A percentile compares a stretch with the other conserved stretches of the same genome.
Conservation (phyloP, 1,284 basidiomycete genomes). For the Pyrrhoderma noxium region DNA sequence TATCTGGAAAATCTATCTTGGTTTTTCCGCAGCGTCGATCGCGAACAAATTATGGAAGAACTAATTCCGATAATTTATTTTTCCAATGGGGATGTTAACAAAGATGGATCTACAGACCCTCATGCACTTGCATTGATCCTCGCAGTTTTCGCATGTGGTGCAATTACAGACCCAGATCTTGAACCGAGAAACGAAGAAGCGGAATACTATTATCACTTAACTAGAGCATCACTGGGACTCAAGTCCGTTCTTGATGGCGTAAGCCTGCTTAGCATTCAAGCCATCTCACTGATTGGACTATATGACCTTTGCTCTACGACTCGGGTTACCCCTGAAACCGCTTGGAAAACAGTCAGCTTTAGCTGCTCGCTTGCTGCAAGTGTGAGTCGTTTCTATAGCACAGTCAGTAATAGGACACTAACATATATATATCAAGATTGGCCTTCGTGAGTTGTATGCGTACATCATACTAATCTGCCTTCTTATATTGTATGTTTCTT, state of each 20-base stretch:
- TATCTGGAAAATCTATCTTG: slow-evolving; percentile 24
- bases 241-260: slow-evolving; percentile 20
- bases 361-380: slow-evolving; percentile 23
- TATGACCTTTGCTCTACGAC: slow-evolving; percentile 9
- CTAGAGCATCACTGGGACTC: slow-evolving; percentile 22
- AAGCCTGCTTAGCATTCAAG: slow-evolving; percentile 17
- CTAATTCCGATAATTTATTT: slow-evolving; percentile 9
- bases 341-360: slow-evolving; percentile 25
- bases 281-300: slow-evolving; percentile 8
- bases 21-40: slow-evolving; percentile 19
- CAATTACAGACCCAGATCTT: slow-evolving; percentile 21
- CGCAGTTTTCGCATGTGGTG: slow-evolving; percentile 21
- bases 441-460: slow-evolving; percentile 26
- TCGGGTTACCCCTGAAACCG: slow-evolving; percentile 7
- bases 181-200: slow-evolving; percentile 22
- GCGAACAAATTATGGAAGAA: slow-evolving; percentile 19
- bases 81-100: background rate
- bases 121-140: slow-evolving; percentile 20
- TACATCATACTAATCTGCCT: background rate
- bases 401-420: background rate
- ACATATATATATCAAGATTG: slow-evolving; percentile 4
- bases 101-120: background rate
- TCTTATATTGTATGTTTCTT: background rate
- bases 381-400: slow-evolving; percentile 19
- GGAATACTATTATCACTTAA: slow-evolving; percentile 23